Evolutionary conservation across 2,329 filamentous ascomycete genomes (phyloP), one percentile per base, ranked within the genome.

Genomic region (Colletotrichum tofieldiae): DNA sequence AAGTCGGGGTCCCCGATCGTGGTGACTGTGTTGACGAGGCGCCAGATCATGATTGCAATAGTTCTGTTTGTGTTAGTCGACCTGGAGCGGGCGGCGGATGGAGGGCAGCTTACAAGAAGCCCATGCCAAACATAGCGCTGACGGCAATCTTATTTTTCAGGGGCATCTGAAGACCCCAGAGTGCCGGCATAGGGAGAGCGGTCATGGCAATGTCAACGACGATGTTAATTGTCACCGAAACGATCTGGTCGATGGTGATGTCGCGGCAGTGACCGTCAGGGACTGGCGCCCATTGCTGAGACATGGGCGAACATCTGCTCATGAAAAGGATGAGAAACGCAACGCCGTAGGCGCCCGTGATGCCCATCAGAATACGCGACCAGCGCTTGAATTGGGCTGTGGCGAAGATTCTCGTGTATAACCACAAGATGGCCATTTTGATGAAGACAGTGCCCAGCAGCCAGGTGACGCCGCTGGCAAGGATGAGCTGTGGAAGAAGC

Each of bases 101-200:
- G 52, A 9, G n/a, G 20, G 26, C 1, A 26, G 78, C 78, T 73
- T 69, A 80, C 78, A 79, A 55, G 59, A 79, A 66, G 12, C 81
- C 80, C 54, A 82, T 76, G 29, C 79, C 77, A 43, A 82, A 79
- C 74, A 82, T 79, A 45, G 75, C 68, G 32, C 72, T 79, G 59
- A 82, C 76, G 2, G 73, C 78, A 16, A 81, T 51, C 72, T 82
- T 82, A 51, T 82, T 84, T 14, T 80, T 79, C 35, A 75, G 66
- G 1, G 79, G 79, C 81, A 86, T 83, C 63, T 83, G 80, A 23
- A 86, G 76, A 16, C 80, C 79, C 83, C 83, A 85, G 1, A 86
- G 80, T 75, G 83, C 81, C 7, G 82, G 79, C 43, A 83, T 79
- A 3, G 84, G 84, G 12, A 86, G 80, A 47, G 81, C 78, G 26